Evolutionary conservation across 768 basidiomycete species (phyloP).

Genomic region (Chalciporus pseudorubinellus): DNA sequence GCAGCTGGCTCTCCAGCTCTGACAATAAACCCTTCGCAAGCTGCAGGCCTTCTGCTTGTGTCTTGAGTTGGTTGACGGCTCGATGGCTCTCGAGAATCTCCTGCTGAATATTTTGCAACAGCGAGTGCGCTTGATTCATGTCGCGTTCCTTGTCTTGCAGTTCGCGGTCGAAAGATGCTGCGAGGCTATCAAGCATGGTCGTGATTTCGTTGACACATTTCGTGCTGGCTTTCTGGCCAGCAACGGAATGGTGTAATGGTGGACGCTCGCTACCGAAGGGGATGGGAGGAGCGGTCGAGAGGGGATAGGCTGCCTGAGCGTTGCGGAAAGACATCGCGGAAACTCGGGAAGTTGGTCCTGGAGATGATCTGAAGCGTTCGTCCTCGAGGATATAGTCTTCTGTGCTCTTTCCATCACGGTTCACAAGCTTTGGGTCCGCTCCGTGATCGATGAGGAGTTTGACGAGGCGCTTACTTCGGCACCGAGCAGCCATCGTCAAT

Average conservation of each 20-base stretch:
- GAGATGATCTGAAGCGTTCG: constrained; percentile 92
- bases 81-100: constrained; percentile 88
- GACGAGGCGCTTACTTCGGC: constrained; percentile 91
- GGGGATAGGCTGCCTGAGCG: constrained; percentile 50
- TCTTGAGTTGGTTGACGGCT: constrained; percentile 64
- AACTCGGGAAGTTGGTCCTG: constrained; percentile 68
- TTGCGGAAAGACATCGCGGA: constrained; percentile 72
- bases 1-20: constrained; percentile 63
- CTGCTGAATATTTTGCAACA: constrained; percentile 81
- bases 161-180: constrained; percentile 88
- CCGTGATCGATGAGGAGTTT: constrained; percentile 95
- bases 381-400: constrained; percentile 99
- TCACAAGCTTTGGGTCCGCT: constrained; percentile 91
- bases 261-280: constrained; percentile 57
- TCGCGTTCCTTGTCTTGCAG: constrained; percentile 90
- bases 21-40: constrained; percentile 57
- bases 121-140: constrained; percentile 82
- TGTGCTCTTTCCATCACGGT: constrained; percentile 93
- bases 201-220: constrained; percentile 83
- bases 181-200: constrained; percentile 82
- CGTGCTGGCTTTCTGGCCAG: constrained; percentile 83
- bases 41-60: constrained; percentile 63
- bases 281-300: constrained; percentile 41
- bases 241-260: constrained; percentile 79
- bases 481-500: constrained; percentile 92